Conservation (phyloP, 257 asterid species). For the Striga asiatica region DNA sequence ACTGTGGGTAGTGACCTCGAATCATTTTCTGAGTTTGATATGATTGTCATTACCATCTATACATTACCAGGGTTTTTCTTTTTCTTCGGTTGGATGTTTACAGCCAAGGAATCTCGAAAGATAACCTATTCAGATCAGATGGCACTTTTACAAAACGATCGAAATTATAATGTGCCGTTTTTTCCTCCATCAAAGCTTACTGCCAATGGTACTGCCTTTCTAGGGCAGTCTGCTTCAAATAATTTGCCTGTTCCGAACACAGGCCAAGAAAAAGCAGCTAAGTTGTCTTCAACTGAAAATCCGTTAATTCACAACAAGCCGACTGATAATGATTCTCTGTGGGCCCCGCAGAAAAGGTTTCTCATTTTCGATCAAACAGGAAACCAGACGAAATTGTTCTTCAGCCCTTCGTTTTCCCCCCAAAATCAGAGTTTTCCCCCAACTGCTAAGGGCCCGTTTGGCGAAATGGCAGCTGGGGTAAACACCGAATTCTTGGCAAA, state of each 20-base stretch:
- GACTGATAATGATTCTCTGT: constrained; percentile 16
- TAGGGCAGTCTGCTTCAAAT: constrained; percentile 20
- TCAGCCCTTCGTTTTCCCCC: constrained; percentile 29
- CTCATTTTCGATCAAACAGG: constrained; percentile 65
- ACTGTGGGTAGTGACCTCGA: too few species aligned
- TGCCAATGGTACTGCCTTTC: constrained; percentile 23
- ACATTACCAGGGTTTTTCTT: constrained; percentile 42
- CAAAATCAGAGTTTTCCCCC: background rate
- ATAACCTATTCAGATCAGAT: constrained; percentile 27
- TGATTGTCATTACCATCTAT: constrained; percentile 8
- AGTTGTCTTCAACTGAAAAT: constrained; percentile 9
- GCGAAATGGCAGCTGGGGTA: constrained; percentile 13
- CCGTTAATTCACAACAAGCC: constrained; percentile 18
- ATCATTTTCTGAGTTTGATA: constrained; percentile 15
- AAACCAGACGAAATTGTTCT: constrained; percentile 38
- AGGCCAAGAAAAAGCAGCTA: constrained; percentile 15
- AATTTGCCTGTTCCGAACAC: constrained; percentile 20
- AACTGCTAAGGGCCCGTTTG: constrained; percentile 11
- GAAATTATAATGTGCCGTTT: constrained; percentile 28
- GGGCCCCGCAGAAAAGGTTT: constrained; percentile 35
- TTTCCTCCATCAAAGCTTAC: constrained; percentile 21
- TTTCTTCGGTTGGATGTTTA: constrained; percentile 45
- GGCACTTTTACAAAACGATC: constrained; percentile 28
- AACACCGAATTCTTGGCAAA: constrained; percentile 17
- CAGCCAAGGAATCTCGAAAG: constrained; percentile 35